Base-by-base conservation (phyloP, 768 basidiomycete genomes). In the Trametes cingulata region DNA sequence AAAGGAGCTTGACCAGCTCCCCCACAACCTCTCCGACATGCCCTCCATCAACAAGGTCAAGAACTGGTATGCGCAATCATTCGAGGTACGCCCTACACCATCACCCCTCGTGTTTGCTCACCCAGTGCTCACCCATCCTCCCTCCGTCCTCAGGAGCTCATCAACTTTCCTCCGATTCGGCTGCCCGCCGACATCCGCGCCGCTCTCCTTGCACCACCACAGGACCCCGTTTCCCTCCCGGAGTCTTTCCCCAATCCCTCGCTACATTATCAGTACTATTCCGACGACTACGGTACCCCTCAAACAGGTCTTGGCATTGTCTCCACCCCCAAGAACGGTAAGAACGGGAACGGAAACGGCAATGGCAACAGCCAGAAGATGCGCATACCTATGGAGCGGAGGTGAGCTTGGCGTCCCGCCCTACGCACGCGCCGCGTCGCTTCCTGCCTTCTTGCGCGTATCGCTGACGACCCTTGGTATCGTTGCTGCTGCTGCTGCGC, bases 61-160 rank as follows among this genome's bases (percentile, higher is more conserved):
- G 78, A 89, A 96, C 69, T 99, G 97, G 97, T 99, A 99, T 73
- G 96, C 96, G 0, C 93, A 98, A 78, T 93, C 91, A 15, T 98
- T 99, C 73, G 92, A 98, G 83, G 96, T 95, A 53, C 52, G 86
- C 76, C 35, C 35, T 27, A 27, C 10, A 14, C 25, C 35, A 12
- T 33, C 17, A 12, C 35, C 24, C 27, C 39, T 27, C 24, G 40
- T 4, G 52, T 42, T 22, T 29, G 9, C 37, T 33, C 40, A 27
- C 37, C 27, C 41, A 29, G 24, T 53, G 20, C 61, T 17, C 19
- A 29, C 33, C 22, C 33, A 17, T 47, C 13, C n/a, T 13, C 17
- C 25, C 22, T 33, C 6, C 10, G 19, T 48, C 10, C 51, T 2
- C 62, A 98, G 95, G 96, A 98, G 78, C 82, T 98, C 56, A 85